Evolutionary conservation across 768 basidiomycete genomes (phyloP), one percentile per base, ranked within the genome.

Genomic region (Gymnopilus junonius): DNA sequence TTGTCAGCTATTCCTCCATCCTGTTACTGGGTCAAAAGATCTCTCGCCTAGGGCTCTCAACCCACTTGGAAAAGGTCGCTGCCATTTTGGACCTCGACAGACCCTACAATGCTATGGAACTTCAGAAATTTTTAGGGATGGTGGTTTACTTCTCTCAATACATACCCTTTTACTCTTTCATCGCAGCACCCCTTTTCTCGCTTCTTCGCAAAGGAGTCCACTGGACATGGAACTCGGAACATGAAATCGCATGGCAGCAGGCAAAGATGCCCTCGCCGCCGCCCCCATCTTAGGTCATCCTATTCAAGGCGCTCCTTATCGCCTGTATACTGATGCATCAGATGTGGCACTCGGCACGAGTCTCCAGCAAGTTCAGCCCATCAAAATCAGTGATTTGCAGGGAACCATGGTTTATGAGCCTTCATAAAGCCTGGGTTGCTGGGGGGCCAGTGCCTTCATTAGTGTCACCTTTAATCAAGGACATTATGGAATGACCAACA

Each of bases 141-240:
- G 73, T 74, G 4, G 75, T 78, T 0, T 80, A 79, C 53, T 79
- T 79, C 61, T 69, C 76, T 1, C 37, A 69, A 0, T 80, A 74
- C 63, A 75, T 80, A n/a, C 76, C 75, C 20, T 74, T 61, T 54
- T 79, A 77, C 58, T 64, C 77, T 0, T 68, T 65, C 45, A 73
- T 76, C 1, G 74, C 72, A 0, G 20, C 67, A 0, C 79, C 77
- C 0, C 64, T 78, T 0, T 79, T 79, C 46, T 43, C 58, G 2
- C 68, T 79, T 0, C 58, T 76, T 1, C 62, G 65, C 21, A 78
- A 77, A 55, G 75, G 66, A 0, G 65, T 46, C 0, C 48, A 55
- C 8, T 72, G 65, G 69, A 17, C 56, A 20, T 73, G 73, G 71
- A 55, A 45, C 0, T 68, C 58, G 0, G 61, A 63, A 11, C 69